phyloP scores from a whole-genome alignment of 345 rosid species.

The Sapria himalayana region DNA sequence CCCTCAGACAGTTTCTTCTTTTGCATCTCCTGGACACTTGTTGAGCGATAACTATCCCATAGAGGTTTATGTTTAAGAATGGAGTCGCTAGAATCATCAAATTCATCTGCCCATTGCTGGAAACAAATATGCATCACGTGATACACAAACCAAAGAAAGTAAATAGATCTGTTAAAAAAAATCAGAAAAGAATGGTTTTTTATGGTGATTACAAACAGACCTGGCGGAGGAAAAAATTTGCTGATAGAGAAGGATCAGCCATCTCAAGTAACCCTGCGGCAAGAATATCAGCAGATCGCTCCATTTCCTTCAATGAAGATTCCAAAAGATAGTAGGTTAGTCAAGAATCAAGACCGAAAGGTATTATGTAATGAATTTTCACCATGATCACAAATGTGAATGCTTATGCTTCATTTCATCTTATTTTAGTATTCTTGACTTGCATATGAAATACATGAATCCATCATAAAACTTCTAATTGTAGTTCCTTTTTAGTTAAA shows the following conservation, averaged over 20 bases:
- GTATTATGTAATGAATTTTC: too few relatives aligned
- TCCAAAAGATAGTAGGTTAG: constrained; percentile 3
- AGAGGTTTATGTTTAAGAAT: constrained; percentile 83
- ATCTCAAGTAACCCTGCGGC: constrained; percentile 96
- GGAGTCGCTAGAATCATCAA: constrained; percentile 57
- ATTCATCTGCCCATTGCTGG: constrained; percentile 70
- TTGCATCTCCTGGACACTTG: constrained; percentile 17
- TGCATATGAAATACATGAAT: too few relatives aligned
- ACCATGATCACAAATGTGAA: too few relatives aligned
- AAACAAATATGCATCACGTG: constrained; percentile 9
- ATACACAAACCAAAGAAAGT: background rate
- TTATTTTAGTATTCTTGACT: too few relatives aligned
- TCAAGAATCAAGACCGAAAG: too few relatives aligned
- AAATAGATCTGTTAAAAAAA: background rate
- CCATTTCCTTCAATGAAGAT: constrained; percentile 66
- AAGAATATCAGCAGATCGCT: constrained; percentile 83
- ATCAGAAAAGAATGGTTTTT: background rate
- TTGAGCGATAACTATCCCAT: constrained; percentile 56
- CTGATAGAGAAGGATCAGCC: constrained; percentile 87
- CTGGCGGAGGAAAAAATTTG: constrained; percentile 82
- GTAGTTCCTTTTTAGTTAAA: too few relatives aligned
- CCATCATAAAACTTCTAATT: too few relatives aligned
- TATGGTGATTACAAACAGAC: constrained; percentile 18
- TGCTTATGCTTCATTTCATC: too few relatives aligned
- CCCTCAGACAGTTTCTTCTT: constrained; percentile 37